Evolutionary conservation across 1,139 yeast genomes (phyloP).

Genomic region (Yamadazyma diddensiae): DNA sequence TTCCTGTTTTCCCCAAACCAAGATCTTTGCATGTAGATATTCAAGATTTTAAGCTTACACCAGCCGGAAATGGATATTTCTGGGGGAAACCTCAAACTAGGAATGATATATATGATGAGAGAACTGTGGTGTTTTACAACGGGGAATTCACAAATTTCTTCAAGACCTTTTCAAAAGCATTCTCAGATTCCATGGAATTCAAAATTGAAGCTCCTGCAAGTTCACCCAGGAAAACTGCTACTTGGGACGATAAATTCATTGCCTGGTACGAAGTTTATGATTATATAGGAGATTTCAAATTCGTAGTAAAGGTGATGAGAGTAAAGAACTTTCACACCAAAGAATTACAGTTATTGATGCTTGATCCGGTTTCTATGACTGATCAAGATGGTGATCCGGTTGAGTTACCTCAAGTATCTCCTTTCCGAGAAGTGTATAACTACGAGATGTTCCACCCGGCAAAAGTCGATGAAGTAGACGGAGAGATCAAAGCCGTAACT

Average conservation of each 20-base stretch:
- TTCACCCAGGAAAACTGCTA: slow-evolving; percentile 12
- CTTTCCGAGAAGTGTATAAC: slow-evolving; percentile 1
- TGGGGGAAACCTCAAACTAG: slow-evolving; percentile 14
- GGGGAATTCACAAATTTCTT: slow-evolving; percentile 17
- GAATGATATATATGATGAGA: slow-evolving; percentile 10
- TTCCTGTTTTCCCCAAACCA: slow-evolving; percentile 18
- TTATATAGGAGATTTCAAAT: slow-evolving; percentile 27
- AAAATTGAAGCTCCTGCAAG: slow-evolving; percentile 27
- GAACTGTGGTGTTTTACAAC: slow-evolving; percentile 27
- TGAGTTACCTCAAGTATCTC: slow-evolving; percentile 9
- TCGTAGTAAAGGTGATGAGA: slow-evolving; percentile 23
- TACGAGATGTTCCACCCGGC: slow-evolving; percentile 16
- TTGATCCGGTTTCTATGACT: slow-evolving; percentile 30
- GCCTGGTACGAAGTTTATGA: slow-evolving; percentile 41
- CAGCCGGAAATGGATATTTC: slow-evolving; percentile 35
- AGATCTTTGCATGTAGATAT: slow-evolving; percentile 24
- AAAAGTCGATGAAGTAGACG: slow-evolving; percentile 9
- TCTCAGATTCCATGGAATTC: slow-evolving; percentile 22
- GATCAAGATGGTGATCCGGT: slow-evolving; percentile 33
- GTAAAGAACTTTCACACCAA: slow-evolving; percentile 18
- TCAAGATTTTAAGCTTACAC: slow-evolving; percentile 22
- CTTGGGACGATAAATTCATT: slow-evolving; percentile 34
- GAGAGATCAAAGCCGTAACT: not conserved
- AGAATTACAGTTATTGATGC: slow-evolving; percentile 19
- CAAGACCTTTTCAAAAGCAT: slow-evolving; percentile 18